Percentiles rank a stretch among this genome's conserved stretches.
phyloP scores from a whole-genome alignment of 805 yeast species.

The Candida awuae region DNA sequence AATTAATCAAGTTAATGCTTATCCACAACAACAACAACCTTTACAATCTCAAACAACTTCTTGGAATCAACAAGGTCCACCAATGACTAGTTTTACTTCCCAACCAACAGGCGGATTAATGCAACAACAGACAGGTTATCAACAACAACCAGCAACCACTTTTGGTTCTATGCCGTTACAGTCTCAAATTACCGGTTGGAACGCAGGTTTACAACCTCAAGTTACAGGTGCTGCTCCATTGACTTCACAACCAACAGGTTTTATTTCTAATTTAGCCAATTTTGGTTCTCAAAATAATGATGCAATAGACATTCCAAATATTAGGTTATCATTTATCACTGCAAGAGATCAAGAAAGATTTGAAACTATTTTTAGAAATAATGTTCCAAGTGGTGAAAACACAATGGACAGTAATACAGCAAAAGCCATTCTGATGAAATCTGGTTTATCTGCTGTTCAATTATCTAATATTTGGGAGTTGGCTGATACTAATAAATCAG shows the following conservation, averaged over 20 bases:
- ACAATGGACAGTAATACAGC: constrained; percentile 68
- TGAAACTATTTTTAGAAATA: constrained; percentile 73
- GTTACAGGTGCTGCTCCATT: constrained; percentile 19
- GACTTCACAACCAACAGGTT: constrained; percentile 41
- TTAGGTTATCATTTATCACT: constrained; percentile 77
- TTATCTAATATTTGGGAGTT: constrained; percentile 86
- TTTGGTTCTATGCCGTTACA: constrained; percentile 27
- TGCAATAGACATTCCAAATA: constrained; percentile 61
- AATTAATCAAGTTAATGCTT: constrained; percentile 40
- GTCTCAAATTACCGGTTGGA: constrained; percentile 38
- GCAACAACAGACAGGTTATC: constrained; percentile 12
- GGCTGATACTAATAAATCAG: constrained; percentile 83
- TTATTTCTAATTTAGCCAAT: constrained; percentile 26
- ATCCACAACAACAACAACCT: constrained; percentile 17
- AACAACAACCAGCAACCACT: constrained; percentile 30
- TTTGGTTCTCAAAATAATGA: constrained; percentile 34
- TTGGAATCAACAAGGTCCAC: constrained; percentile 21
- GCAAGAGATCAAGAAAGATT: constrained; percentile 80
- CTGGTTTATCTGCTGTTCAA: constrained; percentile 65
- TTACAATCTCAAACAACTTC: constrained; percentile 34
- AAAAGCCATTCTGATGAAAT: constrained; percentile 68
- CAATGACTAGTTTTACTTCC: constrained; percentile 22
- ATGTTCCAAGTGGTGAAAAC: constrained; percentile 64
- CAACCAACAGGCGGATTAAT: constrained; percentile 15
- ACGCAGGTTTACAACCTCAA: constrained; percentile 14